Evolutionary conservation across 345 rosid species (phyloP), one percentile per base, ranked within the genome.

Genomic region (Turritis glabra): DNA sequence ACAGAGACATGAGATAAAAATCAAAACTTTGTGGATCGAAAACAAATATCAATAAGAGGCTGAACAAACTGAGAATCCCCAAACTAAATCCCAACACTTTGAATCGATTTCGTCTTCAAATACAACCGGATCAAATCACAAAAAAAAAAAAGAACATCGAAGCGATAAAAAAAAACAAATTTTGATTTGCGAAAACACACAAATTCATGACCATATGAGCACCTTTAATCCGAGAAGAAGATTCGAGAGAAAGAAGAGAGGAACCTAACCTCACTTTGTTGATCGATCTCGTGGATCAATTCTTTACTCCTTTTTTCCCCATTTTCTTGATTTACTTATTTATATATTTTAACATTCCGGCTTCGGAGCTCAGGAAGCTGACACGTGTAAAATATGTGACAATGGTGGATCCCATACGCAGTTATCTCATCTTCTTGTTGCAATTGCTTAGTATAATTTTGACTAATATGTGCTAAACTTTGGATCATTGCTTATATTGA

Each of bases 221-320:
- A 61, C 18, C 57, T 38, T 40, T 54, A 50, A 67, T 13, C 56
- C 4, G 22, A 67, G 48, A 7, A 17, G 18, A 69, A 69, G 63
- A 54, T 55, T 41, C 64, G 54, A 59, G 75, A 64, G 77, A 54
- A 2, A 41, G 37, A 5, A 23, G 62, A 54, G 44, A 64, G n/a
- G 67, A 58, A 48, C 80, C 71, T 75, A 70, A 77, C 67, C 76
- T 71, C 61, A 56, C 80, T 57, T 48, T 71, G 30, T 77, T 56
- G 76, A 64, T 77, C 26, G 54, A 46, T 48, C 60, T 48, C 60
- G 57, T 61, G 71, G 76, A 71, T 71, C 80, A 69, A 68, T 67
- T 68, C 70, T 64, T 77, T 63, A 61, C 70, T 75, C 29, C 1
- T 17, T 25, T 52, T 29, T 22, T 25, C 51, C 55, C 51, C 55